Conservation (phyloP, 106 monocot species). For the Amphibolis antarctica region DNA sequence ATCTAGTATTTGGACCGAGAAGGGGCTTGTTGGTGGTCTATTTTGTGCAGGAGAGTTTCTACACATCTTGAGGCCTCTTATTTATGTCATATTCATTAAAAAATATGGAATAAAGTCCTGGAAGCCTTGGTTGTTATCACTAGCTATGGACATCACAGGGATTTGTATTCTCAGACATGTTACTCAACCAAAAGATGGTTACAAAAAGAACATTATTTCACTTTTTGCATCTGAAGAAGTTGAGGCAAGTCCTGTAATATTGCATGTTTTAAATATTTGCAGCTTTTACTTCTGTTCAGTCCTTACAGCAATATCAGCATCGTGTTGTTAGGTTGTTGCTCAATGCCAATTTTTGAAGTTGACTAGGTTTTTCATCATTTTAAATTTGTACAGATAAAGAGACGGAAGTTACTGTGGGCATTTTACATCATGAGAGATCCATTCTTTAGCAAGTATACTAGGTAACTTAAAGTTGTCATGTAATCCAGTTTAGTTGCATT, state of each 20-base stretch:
- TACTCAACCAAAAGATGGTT: constrained; percentile 20
- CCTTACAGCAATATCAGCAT: background rate
- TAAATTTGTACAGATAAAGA: constrained; percentile 36
- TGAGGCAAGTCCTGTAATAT: constrained; percentile 37
- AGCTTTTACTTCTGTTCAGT: background rate
- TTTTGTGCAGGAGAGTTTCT: constrained; percentile 63
- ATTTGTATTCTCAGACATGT: constrained; percentile 46
- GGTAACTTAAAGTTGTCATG: constrained; percentile 21
- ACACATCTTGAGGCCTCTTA: constrained; percentile 60
- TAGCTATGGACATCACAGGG: constrained; percentile 59
- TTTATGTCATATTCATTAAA: constrained; percentile 79
- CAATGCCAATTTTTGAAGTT: background rate
- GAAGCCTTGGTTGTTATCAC: constrained; percentile 79
- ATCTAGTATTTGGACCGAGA: constrained; percentile 47
- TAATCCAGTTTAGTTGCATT: constrained; percentile 5
- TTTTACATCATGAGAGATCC: constrained; percentile 91
- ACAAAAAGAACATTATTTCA: constrained; percentile 23
- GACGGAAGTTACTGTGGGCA: constrained; percentile 74
- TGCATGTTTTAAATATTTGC: background rate
- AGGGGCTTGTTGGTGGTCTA: constrained; percentile 47
- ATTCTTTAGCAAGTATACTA: constrained; percentile 68
- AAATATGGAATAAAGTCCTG: constrained; percentile 67
- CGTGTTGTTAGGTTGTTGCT: background rate
- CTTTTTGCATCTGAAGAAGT: constrained; percentile 54
- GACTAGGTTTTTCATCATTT: constrained; percentile 1